Conservation (phyloP, 495 filamentous ascomycete species). For the Penicillium psychrofluorescens region DNA sequence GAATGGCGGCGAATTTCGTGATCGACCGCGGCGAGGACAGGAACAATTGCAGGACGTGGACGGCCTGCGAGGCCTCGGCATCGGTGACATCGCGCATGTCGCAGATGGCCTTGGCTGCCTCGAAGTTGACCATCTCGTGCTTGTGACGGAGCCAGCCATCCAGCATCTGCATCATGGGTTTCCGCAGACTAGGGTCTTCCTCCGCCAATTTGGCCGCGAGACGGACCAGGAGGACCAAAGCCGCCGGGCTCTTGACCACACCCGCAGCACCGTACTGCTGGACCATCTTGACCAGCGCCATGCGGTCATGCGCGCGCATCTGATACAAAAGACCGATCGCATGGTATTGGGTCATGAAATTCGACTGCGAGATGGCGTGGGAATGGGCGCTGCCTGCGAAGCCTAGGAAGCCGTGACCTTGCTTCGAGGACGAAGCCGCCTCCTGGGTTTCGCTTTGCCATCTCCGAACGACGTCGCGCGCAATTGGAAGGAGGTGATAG, state of each 20-base stretch:
- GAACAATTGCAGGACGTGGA: constrained; percentile 93
- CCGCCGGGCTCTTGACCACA: constrained; percentile 89
- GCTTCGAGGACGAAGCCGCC: constrained; percentile 83
- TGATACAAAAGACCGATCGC: constrained; percentile 96
- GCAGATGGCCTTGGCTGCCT: constrained; percentile 96
- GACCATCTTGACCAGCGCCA: constrained; percentile 99
- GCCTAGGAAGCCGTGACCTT: constrained; percentile 81
- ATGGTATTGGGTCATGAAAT: constrained; percentile 97
- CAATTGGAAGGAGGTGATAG: constrained; percentile 95
- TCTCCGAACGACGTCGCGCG: constrained; percentile 87
- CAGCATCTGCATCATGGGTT: constrained; percentile 89
- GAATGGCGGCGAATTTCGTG: constrained; percentile 95
- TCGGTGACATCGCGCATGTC: constrained; percentile 90
- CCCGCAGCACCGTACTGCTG: constrained; percentile 92
- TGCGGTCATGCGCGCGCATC: constrained; percentile 94
- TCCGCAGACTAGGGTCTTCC: constrained; percentile 81
- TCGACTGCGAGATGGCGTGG: constrained; percentile 60
- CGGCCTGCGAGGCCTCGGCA: constrained; percentile 82
- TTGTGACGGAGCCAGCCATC: constrained; percentile 98
- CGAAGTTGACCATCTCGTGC: constrained; percentile 99
- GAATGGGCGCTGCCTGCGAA: constrained; percentile 68
- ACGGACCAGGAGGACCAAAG: constrained; percentile 83
- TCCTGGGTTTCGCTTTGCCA: constrained; percentile 99
- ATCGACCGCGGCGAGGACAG: constrained; percentile 93
- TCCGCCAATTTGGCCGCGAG: constrained; percentile 92